phyloP scores from a whole-genome alignment of 306 rosid genomes.

The Ochetophila trinervis region DNA sequence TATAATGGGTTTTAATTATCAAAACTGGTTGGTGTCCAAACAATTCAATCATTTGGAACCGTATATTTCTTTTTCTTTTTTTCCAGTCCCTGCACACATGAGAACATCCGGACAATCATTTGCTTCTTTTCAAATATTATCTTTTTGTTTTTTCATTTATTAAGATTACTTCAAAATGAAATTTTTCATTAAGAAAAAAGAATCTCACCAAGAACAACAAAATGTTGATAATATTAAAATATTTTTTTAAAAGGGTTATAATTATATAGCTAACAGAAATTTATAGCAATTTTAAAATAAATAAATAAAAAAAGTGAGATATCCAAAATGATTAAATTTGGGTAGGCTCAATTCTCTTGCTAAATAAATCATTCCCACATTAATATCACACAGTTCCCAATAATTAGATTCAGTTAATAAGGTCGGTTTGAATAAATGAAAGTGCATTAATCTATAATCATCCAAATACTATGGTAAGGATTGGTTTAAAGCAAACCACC shows the following conservation, averaged over 20 bases:
- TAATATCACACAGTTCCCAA: slow-evolving; percentile 33
- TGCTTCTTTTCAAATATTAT: slow-evolving; percentile 1
- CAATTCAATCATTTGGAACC: slow-evolving; percentile 41
- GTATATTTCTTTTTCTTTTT: slow-evolving; percentile 16
- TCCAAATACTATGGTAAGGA: slow-evolving; percentile 22
- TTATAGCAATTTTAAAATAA: too few species aligned
- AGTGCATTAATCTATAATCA: background rate
- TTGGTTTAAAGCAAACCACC: slow-evolving; percentile 19
- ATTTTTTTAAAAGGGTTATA: too few species aligned
- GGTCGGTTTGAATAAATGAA: slow-evolving; percentile 31
- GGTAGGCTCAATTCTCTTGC: slow-evolving; percentile 22
- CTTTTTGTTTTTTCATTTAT: slow-evolving; percentile 2
- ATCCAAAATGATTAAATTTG: slow-evolving; percentile 23
- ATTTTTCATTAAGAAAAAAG: slow-evolving; percentile 28
- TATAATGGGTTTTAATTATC: slow-evolving; percentile 17
- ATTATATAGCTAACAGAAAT: background rate
- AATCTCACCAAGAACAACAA: slow-evolving; percentile 28
- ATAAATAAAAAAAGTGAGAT: background rate
- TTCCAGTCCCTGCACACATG: slow-evolving; percentile 6
- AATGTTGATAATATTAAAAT: background rate
- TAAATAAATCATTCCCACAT: slow-evolving; percentile 31
- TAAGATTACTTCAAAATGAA: slow-evolving; percentile 10
- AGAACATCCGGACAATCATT: slow-evolving; percentile 29
- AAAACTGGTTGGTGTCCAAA: slow-evolving; percentile 38
- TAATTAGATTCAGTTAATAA: slow-evolving; percentile 47